These are phyloP conservation scores for Leptoxyphium fumago DNA, from an alignment of 2,329 filamentous ascomycete genomes.

Conservation along the genomic window DNA sequence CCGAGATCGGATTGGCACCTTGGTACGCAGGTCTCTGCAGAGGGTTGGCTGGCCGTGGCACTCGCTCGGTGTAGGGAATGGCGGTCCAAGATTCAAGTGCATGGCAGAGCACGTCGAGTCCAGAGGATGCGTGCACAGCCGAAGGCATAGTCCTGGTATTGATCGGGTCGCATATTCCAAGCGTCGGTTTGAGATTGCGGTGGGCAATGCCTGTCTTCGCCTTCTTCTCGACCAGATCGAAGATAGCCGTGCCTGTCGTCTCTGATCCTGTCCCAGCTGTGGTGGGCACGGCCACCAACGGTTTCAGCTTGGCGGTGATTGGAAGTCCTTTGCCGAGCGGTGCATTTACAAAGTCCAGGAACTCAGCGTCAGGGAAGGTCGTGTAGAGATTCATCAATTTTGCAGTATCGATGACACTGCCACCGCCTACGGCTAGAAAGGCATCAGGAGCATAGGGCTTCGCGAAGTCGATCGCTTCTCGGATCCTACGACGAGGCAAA, in stretches of 20 bases:
- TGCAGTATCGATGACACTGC: slow-evolving; percentile 93
- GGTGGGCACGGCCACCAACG: slow-evolving; percentile 70
- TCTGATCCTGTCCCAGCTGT: slow-evolving; percentile 82
- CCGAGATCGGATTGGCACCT: slow-evolving; percentile 91
- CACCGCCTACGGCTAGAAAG: slow-evolving; percentile 81
- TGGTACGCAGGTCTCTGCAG: slow-evolving; percentile 89
- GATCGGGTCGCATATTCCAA: slow-evolving; percentile 73
- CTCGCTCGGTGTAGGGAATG: slow-evolving; percentile 80
- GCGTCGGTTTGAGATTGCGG: slow-evolving; percentile 83
- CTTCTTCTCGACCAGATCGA: slow-evolving; percentile 76
- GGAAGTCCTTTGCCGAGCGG: slow-evolving; percentile 74
- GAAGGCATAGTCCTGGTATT: slow-evolving; percentile 95
- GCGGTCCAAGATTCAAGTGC: slow-evolving; percentile 94
- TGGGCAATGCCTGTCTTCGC: slow-evolving; percentile 96
- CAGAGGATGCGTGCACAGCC: slow-evolving; percentile 81
- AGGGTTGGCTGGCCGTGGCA: slow-evolving; percentile 72
- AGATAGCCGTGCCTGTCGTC: slow-evolving; percentile 95
- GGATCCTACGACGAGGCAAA: slow-evolving; percentile 41
- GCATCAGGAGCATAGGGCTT: slow-evolving; percentile 72
- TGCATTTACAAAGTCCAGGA: slow-evolving; percentile 95
- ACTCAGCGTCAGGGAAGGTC: slow-evolving; percentile 78
- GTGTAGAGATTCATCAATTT: slow-evolving; percentile 98
- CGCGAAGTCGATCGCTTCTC: slow-evolving; percentile 75
- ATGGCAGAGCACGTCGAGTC: slow-evolving; percentile 90
- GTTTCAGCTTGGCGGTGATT: slow-evolving; percentile 54